These are phyloP conservation scores for Stylonectria norvegica DNA, from an alignment of 2,329 filamentous ascomycete genomes.

Conservation along the genomic window DNA sequence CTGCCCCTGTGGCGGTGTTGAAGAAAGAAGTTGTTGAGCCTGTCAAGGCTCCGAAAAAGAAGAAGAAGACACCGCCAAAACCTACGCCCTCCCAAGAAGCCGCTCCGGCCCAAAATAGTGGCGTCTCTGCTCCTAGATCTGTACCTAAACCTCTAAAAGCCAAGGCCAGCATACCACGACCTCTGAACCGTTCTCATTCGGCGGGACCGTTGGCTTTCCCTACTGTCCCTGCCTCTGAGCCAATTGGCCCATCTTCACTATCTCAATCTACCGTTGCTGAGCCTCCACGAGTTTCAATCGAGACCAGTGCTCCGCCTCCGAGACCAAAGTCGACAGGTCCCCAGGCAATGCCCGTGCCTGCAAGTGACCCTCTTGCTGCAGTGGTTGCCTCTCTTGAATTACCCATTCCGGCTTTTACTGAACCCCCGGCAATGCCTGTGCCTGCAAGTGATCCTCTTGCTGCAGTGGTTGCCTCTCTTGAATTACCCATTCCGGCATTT, in stretches of 20 bases:
- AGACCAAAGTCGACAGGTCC: conserved; percentile 36
- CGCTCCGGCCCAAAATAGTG: conserved; percentile 13
- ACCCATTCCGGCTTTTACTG: conserved; percentile 28
- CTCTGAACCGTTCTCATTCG: conserved; percentile 36
- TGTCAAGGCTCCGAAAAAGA: background rate
- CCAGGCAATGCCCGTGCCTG: conserved; percentile 35
- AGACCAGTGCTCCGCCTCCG: conserved; percentile 37
- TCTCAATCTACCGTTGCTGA: conserved; percentile 28
- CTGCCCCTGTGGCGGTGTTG: conserved; percentile 13
- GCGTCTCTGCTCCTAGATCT: conserved; percentile 6
- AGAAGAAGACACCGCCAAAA: background rate
- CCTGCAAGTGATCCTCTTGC: conserved; percentile 48
- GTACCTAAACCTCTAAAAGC: conserved; percentile 2
- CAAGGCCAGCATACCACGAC: conserved; percentile 22
- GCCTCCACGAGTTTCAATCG: conserved; percentile 19
- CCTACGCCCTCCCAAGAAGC: conserved; percentile 2
- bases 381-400: conserved; percentile 20
- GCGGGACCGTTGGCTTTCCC: conserved; percentile 37
- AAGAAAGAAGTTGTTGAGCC: conserved; percentile 10
- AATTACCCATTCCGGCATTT: conserved; percentile 18
- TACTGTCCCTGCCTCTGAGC: conserved; percentile 48
- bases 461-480: conserved; percentile 24
- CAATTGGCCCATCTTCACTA: conserved; percentile 41
- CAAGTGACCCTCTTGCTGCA: conserved; percentile 44
- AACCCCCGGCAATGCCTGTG: conserved; percentile 37